Conservation (phyloP, 2,329 filamentous ascomycete genomes). For the Xylariaceae sp. region DNA sequence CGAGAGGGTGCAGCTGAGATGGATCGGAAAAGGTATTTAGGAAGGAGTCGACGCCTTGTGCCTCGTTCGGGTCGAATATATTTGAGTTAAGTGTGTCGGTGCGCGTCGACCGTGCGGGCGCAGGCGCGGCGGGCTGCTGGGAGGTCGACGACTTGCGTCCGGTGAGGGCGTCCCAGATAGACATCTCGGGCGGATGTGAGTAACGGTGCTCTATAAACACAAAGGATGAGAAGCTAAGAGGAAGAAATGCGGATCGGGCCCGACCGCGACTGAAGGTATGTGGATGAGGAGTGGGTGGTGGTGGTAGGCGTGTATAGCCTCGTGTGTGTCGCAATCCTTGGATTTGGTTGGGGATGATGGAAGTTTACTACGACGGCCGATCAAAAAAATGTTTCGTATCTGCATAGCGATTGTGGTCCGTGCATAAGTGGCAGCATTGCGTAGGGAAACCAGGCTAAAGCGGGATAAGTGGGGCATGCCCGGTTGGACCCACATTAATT, state of each 20-base stretch:
- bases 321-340: conserved; percentile 12
- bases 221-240: conserved; percentile 15
- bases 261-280: conserved; percentile 1
- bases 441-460: neutral
- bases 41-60: conserved; percentile 81
- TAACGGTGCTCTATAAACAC: conserved; percentile 9
- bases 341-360: conserved; percentile 10
- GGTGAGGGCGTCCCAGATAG: conserved; percentile 58
- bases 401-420: conserved; percentile 14
- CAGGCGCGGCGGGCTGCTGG: conserved; percentile 34
- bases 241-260: neutral
- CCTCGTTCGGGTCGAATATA: conserved; percentile 65
- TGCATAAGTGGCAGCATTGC: conserved; percentile 3
- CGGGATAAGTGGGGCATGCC: neutral
- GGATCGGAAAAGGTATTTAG: conserved; percentile 79
- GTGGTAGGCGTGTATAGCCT: neutral
- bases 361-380: conserved; percentile 3
- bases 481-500: neutral
- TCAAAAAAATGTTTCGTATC: conserved; percentile 22
- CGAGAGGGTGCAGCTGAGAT: conserved; percentile 83
- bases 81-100: conserved; percentile 48
- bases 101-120: conserved; percentile 44
- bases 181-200: conserved; percentile 38
- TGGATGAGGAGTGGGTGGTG: neutral
- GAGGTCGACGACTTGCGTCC: conserved; percentile 47